Base-by-base conservation (phyloP, 192 early-diverging fungal genomes). In the Backusella tarrabulga region DNA sequence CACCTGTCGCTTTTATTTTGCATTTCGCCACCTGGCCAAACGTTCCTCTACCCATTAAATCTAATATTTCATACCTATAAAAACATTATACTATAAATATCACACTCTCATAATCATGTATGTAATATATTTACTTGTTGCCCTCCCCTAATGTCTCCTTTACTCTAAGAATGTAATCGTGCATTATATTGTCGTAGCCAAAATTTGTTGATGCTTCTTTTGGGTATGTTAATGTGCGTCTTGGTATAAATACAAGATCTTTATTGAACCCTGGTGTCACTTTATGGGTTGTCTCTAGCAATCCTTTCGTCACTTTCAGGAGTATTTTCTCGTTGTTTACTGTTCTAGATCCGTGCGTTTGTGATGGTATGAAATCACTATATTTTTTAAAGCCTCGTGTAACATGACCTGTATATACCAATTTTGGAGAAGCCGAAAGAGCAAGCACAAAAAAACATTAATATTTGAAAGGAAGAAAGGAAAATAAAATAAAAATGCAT, bases 1-100 rank as follows among this genome's bases (percentile, higher is more conserved):
- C 94, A 81, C 92, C 91, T 14, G 97, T 97, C 76, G 92, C 93
- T 44, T 96, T 82, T 75, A 97, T 95, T 72, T 92, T 90, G 81
- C 97, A 98, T 80, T 96, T 97, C 40, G 95, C 97, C 2, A 99
- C 98, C 83, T 99, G 98, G 2, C 98, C 98, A 91, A 98, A 99
- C 1, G 98, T 98, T 46, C 98, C 98, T 85, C 94, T 92, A 8
- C 98, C 98, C n/a, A 99, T 87, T 41, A 96, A 88, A 83, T 98
- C 97, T 66, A 97, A 73, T 74, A 99, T 96, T 50, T 92, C 82
- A 86, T 95, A 99, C 68, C 92, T 95, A 14, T 11, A 56, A 32
- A 21, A 41, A 34, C n/a, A 68, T 68, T 3, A n/a, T 63, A 29
- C 12, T 60, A 56, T 21, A 1, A 71, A 34, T 29, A 63, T 56